Conservation (phyloP, 208 protist species). For the Angomonas ambiguus region DNA sequence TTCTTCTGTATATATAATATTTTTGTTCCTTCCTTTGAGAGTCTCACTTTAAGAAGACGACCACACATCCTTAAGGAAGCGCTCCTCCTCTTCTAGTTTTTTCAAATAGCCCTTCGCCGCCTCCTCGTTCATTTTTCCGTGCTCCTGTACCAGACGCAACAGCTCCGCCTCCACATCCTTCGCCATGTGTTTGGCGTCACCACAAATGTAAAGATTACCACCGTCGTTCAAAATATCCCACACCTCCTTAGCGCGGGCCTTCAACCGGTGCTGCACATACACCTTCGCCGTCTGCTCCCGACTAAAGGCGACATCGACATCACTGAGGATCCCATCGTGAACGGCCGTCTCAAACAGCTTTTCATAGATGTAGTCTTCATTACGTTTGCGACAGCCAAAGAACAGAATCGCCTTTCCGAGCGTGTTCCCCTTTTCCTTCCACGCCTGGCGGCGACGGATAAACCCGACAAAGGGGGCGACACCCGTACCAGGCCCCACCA, state of each 20-base stretch:
- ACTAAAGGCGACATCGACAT: slow-evolving; percentile 79
- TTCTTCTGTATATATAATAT: slow-evolving; percentile 8
- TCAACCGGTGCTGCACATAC: slow-evolving; percentile 91
- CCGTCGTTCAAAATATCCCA: slow-evolving; percentile 53
- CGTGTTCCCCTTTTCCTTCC: slow-evolving; percentile 63
- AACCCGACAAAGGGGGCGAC: slow-evolving; percentile 94
- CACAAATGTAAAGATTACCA: slow-evolving; percentile 89
- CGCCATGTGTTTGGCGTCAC: slow-evolving; percentile 90
- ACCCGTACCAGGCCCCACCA: slow-evolving; percentile 96
- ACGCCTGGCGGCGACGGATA: slow-evolving; percentile 81
- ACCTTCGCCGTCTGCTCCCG: slow-evolving; percentile 75
- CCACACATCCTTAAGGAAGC: slow-evolving; percentile 88
- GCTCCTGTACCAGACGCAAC: slow-evolving; percentile 35
- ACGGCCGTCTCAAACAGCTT: slow-evolving; percentile 62
- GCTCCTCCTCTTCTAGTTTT: slow-evolving; percentile 50
- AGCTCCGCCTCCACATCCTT: slow-evolving; percentile 82
- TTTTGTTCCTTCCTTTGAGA: slow-evolving; percentile 9
- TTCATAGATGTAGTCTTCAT: slow-evolving; percentile 84
- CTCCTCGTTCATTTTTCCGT: slow-evolving; percentile 41
- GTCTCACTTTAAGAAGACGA: slow-evolving; percentile 28
- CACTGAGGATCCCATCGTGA: slow-evolving; percentile 52
- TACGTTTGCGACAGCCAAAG: slow-evolving; percentile 83
- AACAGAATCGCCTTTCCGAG: slow-evolving; percentile 80
- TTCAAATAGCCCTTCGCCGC: slow-evolving; percentile 48
- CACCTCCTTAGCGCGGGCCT: slow-evolving; percentile 45